phyloP scores from a whole-genome alignment of 768 basidiomycete species.

The Suillus weaverae region DNA sequence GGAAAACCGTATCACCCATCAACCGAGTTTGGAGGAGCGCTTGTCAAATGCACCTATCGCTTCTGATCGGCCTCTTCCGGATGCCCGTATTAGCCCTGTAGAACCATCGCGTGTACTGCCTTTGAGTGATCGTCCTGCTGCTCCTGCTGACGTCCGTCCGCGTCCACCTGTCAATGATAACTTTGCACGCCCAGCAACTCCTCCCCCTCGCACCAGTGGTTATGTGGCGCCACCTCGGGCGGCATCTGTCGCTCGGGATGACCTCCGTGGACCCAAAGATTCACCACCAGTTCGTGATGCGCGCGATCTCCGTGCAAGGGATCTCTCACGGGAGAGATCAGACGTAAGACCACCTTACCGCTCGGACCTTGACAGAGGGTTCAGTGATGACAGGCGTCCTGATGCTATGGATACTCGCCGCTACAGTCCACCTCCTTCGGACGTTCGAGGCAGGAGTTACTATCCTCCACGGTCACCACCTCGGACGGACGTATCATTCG shows the following conservation, averaged over 20 bases:
- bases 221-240: constrained; percentile 19
- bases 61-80: constrained; percentile 21
- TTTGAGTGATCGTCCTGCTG: constrained; percentile 15
- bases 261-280: constrained; percentile 32
- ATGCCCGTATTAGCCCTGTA: constrained; percentile 17
- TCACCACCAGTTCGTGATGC: constrained; percentile 16
- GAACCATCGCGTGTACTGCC: constrained; percentile 10
- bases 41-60: constrained; percentile 34
- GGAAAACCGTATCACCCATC: constrained; percentile 23
- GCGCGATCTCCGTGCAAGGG: constrained; percentile 34
- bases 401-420: constrained; percentile 35
- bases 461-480: constrained; percentile 35
- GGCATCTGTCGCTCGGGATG: constrained; percentile 35
- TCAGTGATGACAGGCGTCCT: constrained; percentile 37
- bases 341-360: constrained; percentile 33
- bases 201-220: constrained; percentile 12
- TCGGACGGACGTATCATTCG: constrained; percentile 27
- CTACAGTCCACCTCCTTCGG: constrained; percentile 35
- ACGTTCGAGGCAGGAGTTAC: constrained; percentile 36
- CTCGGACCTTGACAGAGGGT: constrained; percentile 38
- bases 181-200: constrained; percentile 19
- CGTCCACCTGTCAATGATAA: constrained; percentile 13
- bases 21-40: constrained; percentile 43
- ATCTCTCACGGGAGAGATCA: constrained; percentile 39
- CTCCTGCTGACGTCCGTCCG: constrained; percentile 19